Percentiles rank a stretch among this genome's conserved stretches.
Evolutionary conservation across 2,329 filamentous ascomycete genomes (phyloP).

Genomic region (Colletotrichum lentis): DNA sequence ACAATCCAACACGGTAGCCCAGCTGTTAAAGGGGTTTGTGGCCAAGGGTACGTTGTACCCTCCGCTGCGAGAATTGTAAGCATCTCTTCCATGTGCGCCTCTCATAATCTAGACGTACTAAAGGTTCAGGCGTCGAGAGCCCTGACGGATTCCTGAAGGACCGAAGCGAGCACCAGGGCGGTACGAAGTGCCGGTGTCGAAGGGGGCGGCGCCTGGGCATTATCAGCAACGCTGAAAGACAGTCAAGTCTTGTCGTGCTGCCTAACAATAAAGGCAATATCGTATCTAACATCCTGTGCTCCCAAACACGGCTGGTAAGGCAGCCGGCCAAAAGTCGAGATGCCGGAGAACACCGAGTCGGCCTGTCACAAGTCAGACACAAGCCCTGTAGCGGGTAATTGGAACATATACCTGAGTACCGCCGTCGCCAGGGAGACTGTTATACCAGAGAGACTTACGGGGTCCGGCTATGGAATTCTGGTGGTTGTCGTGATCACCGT

Average conservation of each 20-base stretch:
- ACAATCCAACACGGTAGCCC: conserved; percentile 82
- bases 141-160: conserved; percentile 84
- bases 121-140: conserved; percentile 83
- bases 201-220: conserved; percentile 74
- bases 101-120: conserved; percentile 69
- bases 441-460: conserved; percentile 82
- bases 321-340: conserved; percentile 83
- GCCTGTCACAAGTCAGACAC: conserved; percentile 59
- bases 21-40: conserved; percentile 82
- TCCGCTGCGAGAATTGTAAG: conserved; percentile 65
- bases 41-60: conserved; percentile 85
- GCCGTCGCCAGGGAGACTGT: conserved; percentile 81
- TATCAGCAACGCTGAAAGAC: conserved; percentile 1
- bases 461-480: conserved; percentile 73
- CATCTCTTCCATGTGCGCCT: conserved; percentile 28
- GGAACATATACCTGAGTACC: conserved; percentile 72
- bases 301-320: conserved; percentile 78
- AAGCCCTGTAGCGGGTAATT: neutral
- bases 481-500: conserved; percentile 66
- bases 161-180: conserved; percentile 85
- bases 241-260: neutral
- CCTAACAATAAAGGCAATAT: conserved; percentile 84
- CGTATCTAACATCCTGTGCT: conserved; percentile 76
- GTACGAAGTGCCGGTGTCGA: conserved; percentile 88
- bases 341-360: conserved; percentile 88